Percentiles rank a stretch among this genome's conserved stretches.
These are phyloP conservation scores for Neurospora discreta DNA, from an alignment of 495 filamentous ascomycete species.

Conservation along the genomic window DNA sequence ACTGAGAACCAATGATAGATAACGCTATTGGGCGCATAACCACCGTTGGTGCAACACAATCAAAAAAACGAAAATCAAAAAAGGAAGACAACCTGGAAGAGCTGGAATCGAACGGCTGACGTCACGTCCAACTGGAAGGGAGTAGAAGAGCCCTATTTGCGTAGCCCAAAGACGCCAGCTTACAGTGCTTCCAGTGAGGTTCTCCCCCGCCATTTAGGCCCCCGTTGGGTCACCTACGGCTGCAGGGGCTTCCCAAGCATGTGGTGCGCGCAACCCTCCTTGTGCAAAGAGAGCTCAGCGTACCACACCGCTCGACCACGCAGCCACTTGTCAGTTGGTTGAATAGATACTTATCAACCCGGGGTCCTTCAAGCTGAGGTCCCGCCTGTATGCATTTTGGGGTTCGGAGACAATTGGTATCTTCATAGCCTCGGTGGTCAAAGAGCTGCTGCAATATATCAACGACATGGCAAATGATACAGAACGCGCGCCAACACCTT, in stretches of 20 bases:
- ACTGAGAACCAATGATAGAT: neutral
- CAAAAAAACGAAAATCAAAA: neutral
- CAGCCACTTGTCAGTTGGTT: neutral
- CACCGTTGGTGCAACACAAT: neutral
- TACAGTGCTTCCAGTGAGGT: neutral
- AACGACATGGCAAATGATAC: neutral
- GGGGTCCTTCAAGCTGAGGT: neutral
- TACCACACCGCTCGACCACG: neutral
- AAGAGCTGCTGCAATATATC: neutral
- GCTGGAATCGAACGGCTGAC: neutral
- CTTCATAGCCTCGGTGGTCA: neutral
- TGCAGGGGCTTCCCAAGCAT: neutral
- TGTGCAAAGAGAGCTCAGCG: neutral
- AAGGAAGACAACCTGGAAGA: neutral
- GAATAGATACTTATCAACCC: neutral
- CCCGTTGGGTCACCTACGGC: neutral
- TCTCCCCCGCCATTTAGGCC: neutral
- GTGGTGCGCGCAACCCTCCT: neutral
- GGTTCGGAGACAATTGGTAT: neutral
- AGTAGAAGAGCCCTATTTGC: neutral
- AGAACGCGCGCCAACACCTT: neutral
- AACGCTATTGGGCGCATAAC: neutral
- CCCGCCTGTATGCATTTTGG: neutral
- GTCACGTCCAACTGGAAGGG: neutral
- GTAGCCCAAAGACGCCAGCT: neutral